These are phyloP conservation scores for Fusarium sp. DNA, from an alignment of 2,329 filamentous ascomycete genomes.

Conservation along the genomic window DNA sequence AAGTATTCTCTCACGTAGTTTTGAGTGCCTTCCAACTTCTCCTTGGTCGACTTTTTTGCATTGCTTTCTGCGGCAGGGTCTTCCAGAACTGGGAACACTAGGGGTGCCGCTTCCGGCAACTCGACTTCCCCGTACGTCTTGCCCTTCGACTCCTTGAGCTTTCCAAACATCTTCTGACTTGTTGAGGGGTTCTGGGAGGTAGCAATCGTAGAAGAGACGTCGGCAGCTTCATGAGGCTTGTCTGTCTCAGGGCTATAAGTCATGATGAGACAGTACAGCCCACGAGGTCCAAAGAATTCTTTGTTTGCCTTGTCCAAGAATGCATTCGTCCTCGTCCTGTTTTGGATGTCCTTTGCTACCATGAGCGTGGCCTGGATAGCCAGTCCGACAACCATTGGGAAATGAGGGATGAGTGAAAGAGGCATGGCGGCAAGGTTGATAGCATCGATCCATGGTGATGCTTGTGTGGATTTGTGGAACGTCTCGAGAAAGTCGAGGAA, in stretches of 20 bases:
- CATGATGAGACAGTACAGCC: constrained; percentile 30
- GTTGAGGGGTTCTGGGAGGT: not conserved
- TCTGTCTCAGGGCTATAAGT: constrained; percentile 14
- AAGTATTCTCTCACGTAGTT: constrained; percentile 15
- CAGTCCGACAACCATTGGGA: constrained; percentile 25
- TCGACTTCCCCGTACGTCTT: constrained; percentile 10
- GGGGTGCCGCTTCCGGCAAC: constrained; percentile 8
- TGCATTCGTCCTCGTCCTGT: constrained; percentile 19
- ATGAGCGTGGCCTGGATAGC: constrained; percentile 18
- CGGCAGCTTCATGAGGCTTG: not conserved
- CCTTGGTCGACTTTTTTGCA: not conserved
- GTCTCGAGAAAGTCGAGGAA: constrained; percentile 28
- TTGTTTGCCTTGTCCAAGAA: constrained; percentile 30
- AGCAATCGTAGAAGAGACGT: constrained; percentile 5
- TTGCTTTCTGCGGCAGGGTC: not conserved
- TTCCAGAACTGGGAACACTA: constrained; percentile 9
- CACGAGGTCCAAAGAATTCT: constrained; percentile 26
- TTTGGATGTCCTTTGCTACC: constrained; percentile 16
- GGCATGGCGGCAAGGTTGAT: constrained; percentile 21
- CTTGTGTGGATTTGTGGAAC: constrained; percentile 21
- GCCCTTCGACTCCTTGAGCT: constrained; percentile 2
- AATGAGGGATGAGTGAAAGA: constrained; percentile 13
- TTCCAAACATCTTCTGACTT: constrained; percentile 1
- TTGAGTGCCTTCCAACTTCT: not conserved
- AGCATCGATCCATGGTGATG: constrained; percentile 27